Percentiles rank a stretch among this genome's conserved stretches.
Evolutionary conservation across 495 filamentous ascomycete species (phyloP).

Genomic region (Penicillium riverlandense): DNA sequence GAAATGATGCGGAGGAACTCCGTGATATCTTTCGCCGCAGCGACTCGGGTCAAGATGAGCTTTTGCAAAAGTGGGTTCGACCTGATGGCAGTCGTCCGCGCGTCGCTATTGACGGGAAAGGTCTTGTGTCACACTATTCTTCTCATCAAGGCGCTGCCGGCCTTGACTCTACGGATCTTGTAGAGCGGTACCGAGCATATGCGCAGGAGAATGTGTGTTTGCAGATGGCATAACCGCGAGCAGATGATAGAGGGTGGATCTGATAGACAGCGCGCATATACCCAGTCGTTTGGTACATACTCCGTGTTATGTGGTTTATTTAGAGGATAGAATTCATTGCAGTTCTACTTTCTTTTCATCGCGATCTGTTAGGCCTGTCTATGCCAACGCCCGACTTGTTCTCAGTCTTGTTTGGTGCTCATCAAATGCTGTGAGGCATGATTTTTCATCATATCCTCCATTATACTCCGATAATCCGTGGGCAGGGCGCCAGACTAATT

Average conservation of each 20-base stretch:
- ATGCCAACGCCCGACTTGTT: no score
- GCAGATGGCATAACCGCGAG: constrained; percentile 4
- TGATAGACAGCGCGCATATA: background rate
- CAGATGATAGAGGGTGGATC: background rate
- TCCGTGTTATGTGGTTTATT: background rate
- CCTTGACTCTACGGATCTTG: constrained; percentile 42
- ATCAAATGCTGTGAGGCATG: constrained; percentile 17
- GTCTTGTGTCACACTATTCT: constrained; percentile 44
- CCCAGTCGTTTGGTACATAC: background rate
- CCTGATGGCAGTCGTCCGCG: constrained; percentile 8
- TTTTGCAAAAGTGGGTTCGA: background rate
- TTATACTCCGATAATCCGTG: constrained; percentile 12
- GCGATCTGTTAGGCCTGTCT: no score
- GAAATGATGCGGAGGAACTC: constrained; percentile 24
- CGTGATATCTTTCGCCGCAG: constrained; percentile 8
- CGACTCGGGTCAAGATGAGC: background rate
- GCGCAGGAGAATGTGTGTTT: constrained; percentile 42
- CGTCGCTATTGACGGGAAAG: constrained; percentile 45
- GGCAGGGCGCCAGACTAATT: constrained; percentile 23
- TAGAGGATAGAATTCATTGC: no score
- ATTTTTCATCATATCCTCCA: constrained; percentile 22
- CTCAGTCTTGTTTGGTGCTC: background rate
- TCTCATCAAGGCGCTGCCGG: constrained; percentile 26
- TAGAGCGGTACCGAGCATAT: constrained; percentile 45
- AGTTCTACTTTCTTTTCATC: no score